phyloP scores from a whole-genome alignment of 805 yeast species.

The Starmerella tilneyi region DNA sequence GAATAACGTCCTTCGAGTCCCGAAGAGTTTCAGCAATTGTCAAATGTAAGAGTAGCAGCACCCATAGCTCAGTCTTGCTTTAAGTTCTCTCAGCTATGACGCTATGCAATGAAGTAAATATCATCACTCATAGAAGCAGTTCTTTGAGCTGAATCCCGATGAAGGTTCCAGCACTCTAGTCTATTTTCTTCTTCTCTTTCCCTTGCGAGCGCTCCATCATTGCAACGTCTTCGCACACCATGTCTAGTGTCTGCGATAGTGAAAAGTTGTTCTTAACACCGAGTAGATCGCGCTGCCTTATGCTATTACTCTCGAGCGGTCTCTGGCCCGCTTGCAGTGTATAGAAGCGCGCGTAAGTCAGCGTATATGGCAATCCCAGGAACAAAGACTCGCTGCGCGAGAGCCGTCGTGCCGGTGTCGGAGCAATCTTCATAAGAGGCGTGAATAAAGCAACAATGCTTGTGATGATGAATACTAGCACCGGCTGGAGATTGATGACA shows the following conservation, averaged over 20 bases:
- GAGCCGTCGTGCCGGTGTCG: background rate
- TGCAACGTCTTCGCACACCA: constrained; percentile 20
- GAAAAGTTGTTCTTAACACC: constrained; percentile 21
- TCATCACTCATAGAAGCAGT: no score
- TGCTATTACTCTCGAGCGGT: constrained; percentile 21
- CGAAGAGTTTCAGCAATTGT: no score
- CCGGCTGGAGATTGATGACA: constrained; percentile 21
- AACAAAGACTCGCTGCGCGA: constrained; percentile 17
- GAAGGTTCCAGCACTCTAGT: background rate
- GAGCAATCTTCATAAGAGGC: constrained; percentile 7
- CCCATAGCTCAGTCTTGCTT: no score
- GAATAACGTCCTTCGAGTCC: no score
- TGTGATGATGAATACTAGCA: constrained; percentile 20
- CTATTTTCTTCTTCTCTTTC: background rate
- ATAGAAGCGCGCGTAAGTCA: constrained; percentile 26
- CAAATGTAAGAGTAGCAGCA: no score
- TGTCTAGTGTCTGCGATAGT: constrained; percentile 24
- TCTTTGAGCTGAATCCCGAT: background rate
- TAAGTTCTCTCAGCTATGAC: no score
- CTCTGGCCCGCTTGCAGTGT: constrained; percentile 26
- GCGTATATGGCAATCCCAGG: constrained; percentile 17
- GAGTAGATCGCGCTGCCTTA: constrained; percentile 21
- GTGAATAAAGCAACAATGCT: constrained; percentile 14
- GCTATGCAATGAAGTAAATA: no score
- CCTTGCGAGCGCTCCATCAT: constrained; percentile 2